phyloP scores from a whole-genome alignment of 2,329 filamentous ascomycete genomes.

The Sclerotinia nivalis region DNA sequence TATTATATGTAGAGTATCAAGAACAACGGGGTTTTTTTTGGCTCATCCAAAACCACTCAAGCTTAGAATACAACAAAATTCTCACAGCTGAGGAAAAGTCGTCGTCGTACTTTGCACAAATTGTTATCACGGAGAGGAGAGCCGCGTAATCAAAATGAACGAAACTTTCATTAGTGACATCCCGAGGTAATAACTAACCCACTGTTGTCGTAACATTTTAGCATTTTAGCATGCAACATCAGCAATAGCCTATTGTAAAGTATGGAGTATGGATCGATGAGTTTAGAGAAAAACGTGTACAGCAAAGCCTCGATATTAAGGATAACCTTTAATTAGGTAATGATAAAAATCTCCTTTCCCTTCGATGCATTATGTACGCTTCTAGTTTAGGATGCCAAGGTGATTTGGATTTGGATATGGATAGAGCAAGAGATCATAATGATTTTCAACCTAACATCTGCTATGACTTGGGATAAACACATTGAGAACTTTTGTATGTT shows the following conservation, averaged over 20 bases:
- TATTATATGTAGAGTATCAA: too few relatives aligned
- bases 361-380: too few relatives aligned
- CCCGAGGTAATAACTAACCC: neutral
- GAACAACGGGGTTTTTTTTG: too few relatives aligned
- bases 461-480: neutral
- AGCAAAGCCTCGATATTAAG: neutral
- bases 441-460: neutral
- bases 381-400: neutral
- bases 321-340: neutral
- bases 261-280: neutral
- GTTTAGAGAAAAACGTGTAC: neutral
- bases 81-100: neutral
- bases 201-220: neutral
- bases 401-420: neutral
- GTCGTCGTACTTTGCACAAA: neutral
- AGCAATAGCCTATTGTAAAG: neutral
- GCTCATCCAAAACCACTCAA: neutral
- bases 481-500: neutral
- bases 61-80: neutral
- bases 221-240: neutral
- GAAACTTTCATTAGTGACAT: neutral
- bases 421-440: neutral
- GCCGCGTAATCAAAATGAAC: constrained; percentile 1
- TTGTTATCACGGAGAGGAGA: neutral
- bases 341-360: neutral